A percentile compares a stretch with the other conserved stretches of the same genome.
phyloP scores from a whole-genome alignment of 129 eudicot genomes.

The Escallonia herrerae region DNA sequence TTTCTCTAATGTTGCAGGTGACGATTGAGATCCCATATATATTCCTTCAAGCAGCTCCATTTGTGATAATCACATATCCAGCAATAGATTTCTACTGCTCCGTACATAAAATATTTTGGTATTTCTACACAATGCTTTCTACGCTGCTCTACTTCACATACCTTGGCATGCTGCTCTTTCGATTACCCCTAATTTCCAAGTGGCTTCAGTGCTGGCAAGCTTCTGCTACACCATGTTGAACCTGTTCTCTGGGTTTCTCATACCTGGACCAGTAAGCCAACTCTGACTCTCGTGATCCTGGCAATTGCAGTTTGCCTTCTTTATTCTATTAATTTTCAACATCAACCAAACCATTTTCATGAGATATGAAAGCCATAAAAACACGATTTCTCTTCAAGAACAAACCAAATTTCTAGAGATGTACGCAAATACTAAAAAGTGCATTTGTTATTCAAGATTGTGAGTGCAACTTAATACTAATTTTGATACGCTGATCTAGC shows the following conservation, averaged over 20 bases:
- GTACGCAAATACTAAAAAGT: too few species aligned
- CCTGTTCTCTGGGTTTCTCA: constrained; percentile 52
- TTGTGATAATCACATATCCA: constrained; percentile 34
- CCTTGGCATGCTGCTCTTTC: constrained; percentile 40
- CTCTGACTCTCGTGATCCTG: neutral
- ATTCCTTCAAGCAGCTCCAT: constrained; percentile 28
- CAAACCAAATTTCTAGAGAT: too few species aligned
- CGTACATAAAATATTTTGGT: constrained; percentile 26
- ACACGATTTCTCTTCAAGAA: too few species aligned
- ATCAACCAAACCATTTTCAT: too few species aligned
- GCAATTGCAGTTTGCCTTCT: neutral
- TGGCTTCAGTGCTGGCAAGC: constrained; percentile 32
- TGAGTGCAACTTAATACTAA: neutral
- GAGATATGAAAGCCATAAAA: too few species aligned
- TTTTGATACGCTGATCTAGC: neutral
- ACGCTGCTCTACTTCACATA: constrained; percentile 44
- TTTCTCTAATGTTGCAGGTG: constrained; percentile 23
- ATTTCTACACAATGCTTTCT: constrained; percentile 32
- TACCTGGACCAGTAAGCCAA: constrained; percentile 47
- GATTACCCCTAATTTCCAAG: constrained; percentile 34
- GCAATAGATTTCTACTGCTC: constrained; percentile 56
- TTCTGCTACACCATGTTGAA: constrained; percentile 29
- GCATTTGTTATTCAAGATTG: too few species aligned
- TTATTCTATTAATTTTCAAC: too few species aligned
- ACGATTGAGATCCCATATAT: constrained; percentile 47